phyloP scores from a whole-genome alignment of 176 grass and related monocot species.

The Alloteropsis semialata region DNA sequence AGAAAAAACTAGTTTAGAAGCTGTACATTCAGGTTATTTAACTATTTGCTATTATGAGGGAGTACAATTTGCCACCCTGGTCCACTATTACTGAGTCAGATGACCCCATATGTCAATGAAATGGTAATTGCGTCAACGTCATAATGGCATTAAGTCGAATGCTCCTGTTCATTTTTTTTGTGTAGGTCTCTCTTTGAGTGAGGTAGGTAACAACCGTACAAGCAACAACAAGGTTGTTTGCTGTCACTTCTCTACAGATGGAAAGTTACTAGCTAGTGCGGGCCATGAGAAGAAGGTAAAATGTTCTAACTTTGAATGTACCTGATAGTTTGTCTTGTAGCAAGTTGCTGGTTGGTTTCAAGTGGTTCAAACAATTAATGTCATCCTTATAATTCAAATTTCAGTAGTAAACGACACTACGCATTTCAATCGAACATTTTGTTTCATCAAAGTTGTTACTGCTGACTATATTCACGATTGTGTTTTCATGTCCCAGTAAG shows the following conservation, averaged over 20 bases:
- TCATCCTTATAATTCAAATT: not conserved
- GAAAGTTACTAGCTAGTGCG: slow-evolving; percentile 73
- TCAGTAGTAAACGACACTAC: not conserved
- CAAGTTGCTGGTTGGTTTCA: slow-evolving; percentile 6
- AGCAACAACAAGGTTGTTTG: slow-evolving; percentile 77
- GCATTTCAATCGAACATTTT: not conserved
- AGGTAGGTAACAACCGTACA: slow-evolving; percentile 56
- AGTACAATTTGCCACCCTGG: not conserved
- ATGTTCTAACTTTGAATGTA: slow-evolving; percentile 9
- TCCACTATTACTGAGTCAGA: not conserved
- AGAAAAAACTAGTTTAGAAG: slow-evolving; percentile 10
- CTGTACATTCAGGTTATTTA: slow-evolving; percentile 3
- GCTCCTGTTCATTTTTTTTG: not conserved
- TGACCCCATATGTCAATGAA: not conserved
- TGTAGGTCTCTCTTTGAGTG: slow-evolving; percentile 72
- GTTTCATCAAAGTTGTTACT: slow-evolving; percentile 11
- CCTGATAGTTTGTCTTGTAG: slow-evolving; percentile 1
- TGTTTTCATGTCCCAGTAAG: not conserved
- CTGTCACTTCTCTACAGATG: slow-evolving; percentile 82
- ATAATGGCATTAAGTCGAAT: not conserved
- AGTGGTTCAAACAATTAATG: not conserved
- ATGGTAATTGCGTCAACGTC: not conserved
- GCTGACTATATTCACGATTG: not conserved
- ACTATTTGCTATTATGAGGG: not conserved
- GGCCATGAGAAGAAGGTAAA: slow-evolving; percentile 87